Evolutionary conservation across 345 rosid genomes (phyloP), one percentile per base, ranked within the genome.

Genomic region (Gossypium sturtianum): DNA sequence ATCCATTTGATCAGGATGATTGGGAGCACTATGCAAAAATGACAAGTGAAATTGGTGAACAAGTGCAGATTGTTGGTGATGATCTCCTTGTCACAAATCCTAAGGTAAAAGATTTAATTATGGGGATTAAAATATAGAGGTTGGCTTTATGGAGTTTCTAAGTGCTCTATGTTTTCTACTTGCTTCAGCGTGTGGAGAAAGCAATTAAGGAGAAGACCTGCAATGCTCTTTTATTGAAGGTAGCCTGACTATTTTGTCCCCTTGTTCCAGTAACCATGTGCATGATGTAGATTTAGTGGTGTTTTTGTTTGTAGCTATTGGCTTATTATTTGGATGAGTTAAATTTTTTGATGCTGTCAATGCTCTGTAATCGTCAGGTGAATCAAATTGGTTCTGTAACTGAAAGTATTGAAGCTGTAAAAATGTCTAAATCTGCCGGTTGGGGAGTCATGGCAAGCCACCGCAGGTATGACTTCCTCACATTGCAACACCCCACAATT

Each of bases 1-100:
- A 89, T 59, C 94, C 91, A 71, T 89, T 88, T 73, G 91, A 88
- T 80, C 90, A 89, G 78, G 94, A 89, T 77, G 91, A 86, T 80
- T 87, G 91, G 94, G 91, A 77, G 73, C 86, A 86, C 78, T 84
- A 86, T 66, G 38, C 80, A 73, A 88, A 88, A 82, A 7, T 87
- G 73, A 89, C 90, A 20, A 8, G 58, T 77, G 90, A 89, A 84
- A 83, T 88, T 53, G 91, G 91, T 48, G 82, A 77, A 48, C 71
- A 88, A 71, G 87, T 89, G 49, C 94, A 86, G 78, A 86, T 87
- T 71, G 91, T 89, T 12, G 94, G 94, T 78, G 91, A 87, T 79
- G 91, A 89, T 78, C 89, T 89, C 61, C 81, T 88, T 68, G 94
- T 89, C 78, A 89, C 90, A 71, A 88, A 89, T 76, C 90, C 94